Conservation (phyloP, 1,284 basidiomycete genomes). For the Tilletia walkeri region DNA sequence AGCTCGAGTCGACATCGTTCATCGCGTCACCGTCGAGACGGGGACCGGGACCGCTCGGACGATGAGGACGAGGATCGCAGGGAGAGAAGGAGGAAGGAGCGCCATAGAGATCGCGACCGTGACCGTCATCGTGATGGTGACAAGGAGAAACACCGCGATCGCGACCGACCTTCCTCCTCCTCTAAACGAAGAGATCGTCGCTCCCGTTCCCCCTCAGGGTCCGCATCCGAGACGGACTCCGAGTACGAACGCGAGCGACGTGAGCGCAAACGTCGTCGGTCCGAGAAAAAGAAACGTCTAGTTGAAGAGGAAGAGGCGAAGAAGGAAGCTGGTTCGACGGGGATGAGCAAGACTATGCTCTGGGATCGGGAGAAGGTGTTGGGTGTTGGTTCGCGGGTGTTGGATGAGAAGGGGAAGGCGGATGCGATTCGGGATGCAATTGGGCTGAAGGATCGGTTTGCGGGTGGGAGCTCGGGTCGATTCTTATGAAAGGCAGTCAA, state of each 20-base stretch:
- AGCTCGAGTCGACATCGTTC: constrained; percentile 5
- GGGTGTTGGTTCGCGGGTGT: constrained; percentile 31
- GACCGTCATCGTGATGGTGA: background rate
- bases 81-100: constrained; percentile 15
- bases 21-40: background rate
- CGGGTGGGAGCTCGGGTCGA: constrained; percentile 28
- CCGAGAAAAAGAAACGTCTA: constrained; percentile 25
- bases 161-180: constrained; percentile 1
- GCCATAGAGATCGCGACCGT: constrained; percentile 15
- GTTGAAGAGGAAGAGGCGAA: constrained; percentile 31
- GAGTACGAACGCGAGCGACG: background rate
- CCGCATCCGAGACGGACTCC: background rate
- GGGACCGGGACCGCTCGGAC: constrained; percentile 10
- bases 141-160: constrained; percentile 10
- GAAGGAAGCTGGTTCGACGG: constrained; percentile 26
- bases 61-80: constrained; percentile 8
- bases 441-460: constrained; percentile 32
- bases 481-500: constrained; percentile 23
- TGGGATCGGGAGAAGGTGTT: constrained; percentile 41
- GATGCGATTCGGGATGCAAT: constrained; percentile 32
- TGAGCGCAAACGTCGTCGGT: constrained; percentile 22
- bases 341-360: constrained; percentile 25
- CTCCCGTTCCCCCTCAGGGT: background rate
- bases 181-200: background rate
- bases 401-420: constrained; percentile 35